Base-by-base conservation (phyloP, 345 rosid species). In the Arabis hirsuta region DNA sequence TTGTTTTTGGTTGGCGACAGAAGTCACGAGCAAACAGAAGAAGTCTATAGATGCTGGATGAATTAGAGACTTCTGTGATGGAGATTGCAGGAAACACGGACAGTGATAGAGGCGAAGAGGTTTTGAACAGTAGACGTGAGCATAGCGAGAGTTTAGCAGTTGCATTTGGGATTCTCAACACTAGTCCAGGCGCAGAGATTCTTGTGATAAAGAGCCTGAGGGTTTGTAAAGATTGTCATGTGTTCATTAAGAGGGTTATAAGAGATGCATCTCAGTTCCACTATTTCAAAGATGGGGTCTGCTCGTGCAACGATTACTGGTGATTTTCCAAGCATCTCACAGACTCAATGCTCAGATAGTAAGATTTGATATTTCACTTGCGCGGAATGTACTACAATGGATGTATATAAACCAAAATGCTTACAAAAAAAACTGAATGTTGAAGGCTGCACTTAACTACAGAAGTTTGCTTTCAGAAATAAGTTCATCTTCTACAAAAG, bases 201-300 rank as follows among this genome's bases (percentile, higher is more conserved):
- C 77, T 88, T 42, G 92, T 93, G 72, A 90, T 93, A 74, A 93
- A 93, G 84, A 90, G 90, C 78, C 81, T 93, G 57, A 82, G 94
- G 71, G 82, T 90, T 24, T 90, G 98, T 57, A 86, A 79, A 78
- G 93, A 86, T 39, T 93, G 97, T 74, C 98, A 90, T 76, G 81
- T 82, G 59, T 93, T 93, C 47, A 84, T 88, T n/a, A 92, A 90
- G 83, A 70, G 75, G 71, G 92, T 88, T 61, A 78, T 92, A 48
- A 84, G 97, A 81, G 97, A 93, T 76, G 93, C 98, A 12, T 87
- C 97, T 38, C 82, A 96, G 34, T 93, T 93, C 78, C 97, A 93
- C 65, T 91, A 85, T 82, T 93, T 90, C 79, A 76, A 73, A 79
- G 2, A 77, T 10, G 96, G 96, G 12, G 1, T 75, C 39, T 92